Evolutionary conservation across 179 eudicot genomes (phyloP).

Genomic region (Beta lomatogona): DNA sequence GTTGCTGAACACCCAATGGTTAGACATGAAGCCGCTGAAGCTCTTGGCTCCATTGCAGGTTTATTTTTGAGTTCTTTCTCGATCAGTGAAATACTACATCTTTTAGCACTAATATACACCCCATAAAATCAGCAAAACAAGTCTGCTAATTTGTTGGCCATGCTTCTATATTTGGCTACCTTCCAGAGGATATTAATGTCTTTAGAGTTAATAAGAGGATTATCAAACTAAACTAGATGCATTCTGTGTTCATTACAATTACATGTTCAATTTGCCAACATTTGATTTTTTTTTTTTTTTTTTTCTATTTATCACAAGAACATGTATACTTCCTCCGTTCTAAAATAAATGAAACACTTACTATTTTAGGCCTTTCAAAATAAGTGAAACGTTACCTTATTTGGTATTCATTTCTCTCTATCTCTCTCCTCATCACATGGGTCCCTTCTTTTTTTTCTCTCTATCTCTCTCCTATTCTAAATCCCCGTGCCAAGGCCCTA

Average conservation of each 20-base stretch:
- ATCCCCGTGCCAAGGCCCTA: too few relatives aligned
- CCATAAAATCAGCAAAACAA: background rate
- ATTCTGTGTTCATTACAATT: background rate
- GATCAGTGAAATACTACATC: background rate
- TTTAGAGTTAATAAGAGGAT: background rate
- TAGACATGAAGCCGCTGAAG: constrained; percentile 98
- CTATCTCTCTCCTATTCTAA: too few relatives aligned
- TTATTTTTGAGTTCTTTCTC: background rate
- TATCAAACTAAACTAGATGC: background rate
- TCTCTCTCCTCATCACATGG: too few relatives aligned
- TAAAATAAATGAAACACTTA: fast-evolving
- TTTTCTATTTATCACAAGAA: too few relatives aligned
- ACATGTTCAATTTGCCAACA: background rate
- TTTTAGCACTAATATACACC: background rate
- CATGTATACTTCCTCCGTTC: too few relatives aligned
- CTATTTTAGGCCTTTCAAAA: too few relatives aligned
- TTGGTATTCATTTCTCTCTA: too few relatives aligned
- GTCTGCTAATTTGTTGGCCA: background rate
- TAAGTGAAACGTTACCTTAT: too few relatives aligned
- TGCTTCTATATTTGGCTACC: background rate
- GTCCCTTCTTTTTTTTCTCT: too few relatives aligned
- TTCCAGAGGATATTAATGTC: too few relatives aligned
- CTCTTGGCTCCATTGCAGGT: constrained; percentile 99
- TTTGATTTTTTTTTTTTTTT: background rate
- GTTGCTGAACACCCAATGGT: constrained; percentile 96